Evolutionary conservation across 208 protist genomes (phyloP), one percentile per base, ranked within the genome.

Genomic region (Wallacemonas rigidus): DNA sequence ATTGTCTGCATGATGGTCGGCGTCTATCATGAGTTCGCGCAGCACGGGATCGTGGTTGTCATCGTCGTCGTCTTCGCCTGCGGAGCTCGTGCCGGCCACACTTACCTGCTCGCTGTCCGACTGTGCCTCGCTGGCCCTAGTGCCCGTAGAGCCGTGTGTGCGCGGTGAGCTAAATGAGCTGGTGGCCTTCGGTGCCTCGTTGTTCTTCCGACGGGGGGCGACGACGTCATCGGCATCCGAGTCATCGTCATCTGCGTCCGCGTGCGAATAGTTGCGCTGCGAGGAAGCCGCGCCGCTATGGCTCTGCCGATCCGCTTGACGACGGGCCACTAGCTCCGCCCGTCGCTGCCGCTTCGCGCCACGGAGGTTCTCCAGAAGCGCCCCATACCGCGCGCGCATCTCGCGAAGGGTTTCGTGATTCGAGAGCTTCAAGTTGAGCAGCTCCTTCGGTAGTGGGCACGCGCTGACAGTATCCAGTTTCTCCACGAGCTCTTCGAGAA

Each of bases 361-460:
- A 26, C 69, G 62, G 41, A 75, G 77, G 60, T 84, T 83, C 12
- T 79, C 67, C 61, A 85, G 61, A 75, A 88, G 68, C 69, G 80
- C 69, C 14, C 75, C 76, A 69, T 88, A 88, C 11, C 82, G 78
- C 69, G 11, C 67, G 15, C 81, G 72, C 68, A 88, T 35, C 77
- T 88, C 79, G n/a, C 60, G 44, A 48, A 88, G 14, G 12, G 82
- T 88, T 68, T 88, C 82, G 72, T 88, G 79, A 67, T 82, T 88
- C 63, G 69, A 77, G 17, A 88, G 70, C 17, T 80, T 71, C 2
- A 80, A 60, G 47, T 80, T 75, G 3, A 80, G 67, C 36, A 85
- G n/a, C 7, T 58, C 40, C 1, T 51, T 53, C 1, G 82, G 72
- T 11, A 88, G 79, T 12, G 54, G 15, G 7, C 69, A 54, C 17